Evolutionary conservation across 192 early-diverging fungal genomes (phyloP).

Genomic region (Backusella morwellensis): DNA sequence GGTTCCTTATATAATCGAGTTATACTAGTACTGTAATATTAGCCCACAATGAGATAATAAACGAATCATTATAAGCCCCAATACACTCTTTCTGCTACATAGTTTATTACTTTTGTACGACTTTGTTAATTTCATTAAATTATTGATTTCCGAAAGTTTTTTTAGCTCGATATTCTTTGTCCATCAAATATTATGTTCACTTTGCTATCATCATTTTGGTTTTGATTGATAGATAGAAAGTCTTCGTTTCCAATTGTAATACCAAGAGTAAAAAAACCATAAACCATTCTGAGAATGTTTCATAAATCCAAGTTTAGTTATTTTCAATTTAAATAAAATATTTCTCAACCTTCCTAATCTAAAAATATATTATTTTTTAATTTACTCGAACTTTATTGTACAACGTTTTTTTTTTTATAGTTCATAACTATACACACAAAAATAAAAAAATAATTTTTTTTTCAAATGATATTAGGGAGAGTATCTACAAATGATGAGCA

Average conservation of each 20-base stretch:
- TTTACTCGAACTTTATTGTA: conserved; percentile 8
- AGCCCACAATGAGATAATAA: no score
- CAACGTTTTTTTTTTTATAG: neutral
- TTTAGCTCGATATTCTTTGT: neutral
- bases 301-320: conserved; percentile 1
- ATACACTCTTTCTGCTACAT: neutral
- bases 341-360: neutral
- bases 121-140: neutral
- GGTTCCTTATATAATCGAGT: no score
- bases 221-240: neutral
- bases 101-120: neutral
- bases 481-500: conserved; percentile 6
- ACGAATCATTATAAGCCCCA: no score
- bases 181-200: neutral
- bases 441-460: neutral
- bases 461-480: neutral
- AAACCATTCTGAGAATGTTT: neutral
- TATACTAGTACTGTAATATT: no score
- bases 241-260: neutral
- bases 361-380: conserved; percentile 8
- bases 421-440: neutral
- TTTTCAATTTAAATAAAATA: conserved; percentile 1
- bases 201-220: neutral
- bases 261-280: neutral
- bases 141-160: neutral